These are phyloP conservation scores for Bruguiera sexangula DNA, from an alignment of 345 rosid species.

Conservation along the genomic window DNA sequence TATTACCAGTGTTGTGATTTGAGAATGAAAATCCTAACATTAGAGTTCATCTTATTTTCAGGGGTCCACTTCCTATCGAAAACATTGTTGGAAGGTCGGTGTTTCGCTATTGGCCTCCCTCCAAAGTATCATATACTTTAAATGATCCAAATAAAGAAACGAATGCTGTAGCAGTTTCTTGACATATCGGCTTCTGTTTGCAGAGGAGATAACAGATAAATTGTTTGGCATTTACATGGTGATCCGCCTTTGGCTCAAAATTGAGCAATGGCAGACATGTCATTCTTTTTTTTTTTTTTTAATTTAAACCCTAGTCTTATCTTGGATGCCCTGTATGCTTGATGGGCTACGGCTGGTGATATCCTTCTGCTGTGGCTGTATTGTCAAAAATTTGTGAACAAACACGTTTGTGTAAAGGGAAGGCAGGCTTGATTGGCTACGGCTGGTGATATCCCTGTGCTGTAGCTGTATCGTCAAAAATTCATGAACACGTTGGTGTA, in stretches of 20 bases:
- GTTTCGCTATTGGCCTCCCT: slow-evolving; percentile 42
- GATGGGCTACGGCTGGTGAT: slow-evolving; percentile 10
- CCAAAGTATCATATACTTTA: slow-evolving; percentile 54
- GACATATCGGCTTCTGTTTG: slow-evolving; percentile 23
- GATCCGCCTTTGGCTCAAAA: slow-evolving; percentile 7
- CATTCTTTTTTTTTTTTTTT: background rate
- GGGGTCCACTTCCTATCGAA: slow-evolving; percentile 46
- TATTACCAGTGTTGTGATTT: slow-evolving; percentile 56
- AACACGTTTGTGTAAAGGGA: background rate
- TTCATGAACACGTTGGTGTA: background rate
- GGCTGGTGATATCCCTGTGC: slow-evolving; percentile 1
- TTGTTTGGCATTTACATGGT: background rate
- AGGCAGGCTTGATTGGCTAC: background rate
- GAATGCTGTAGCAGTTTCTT: slow-evolving; percentile 42
- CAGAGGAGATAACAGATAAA: slow-evolving; percentile 1
- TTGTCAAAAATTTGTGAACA: slow-evolving; percentile 5
- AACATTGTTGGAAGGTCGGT: slow-evolving; percentile 41
- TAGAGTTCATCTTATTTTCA: background rate
- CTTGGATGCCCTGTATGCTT: slow-evolving; percentile 4
- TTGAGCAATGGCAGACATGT: slow-evolving; percentile 17
- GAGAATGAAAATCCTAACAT: too few relatives aligned
- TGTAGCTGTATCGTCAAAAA: background rate
- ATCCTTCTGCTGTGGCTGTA: too few relatives aligned
- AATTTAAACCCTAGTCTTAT: background rate
- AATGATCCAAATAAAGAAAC: slow-evolving; percentile 29